Base-by-base conservation (phyloP, 805 yeast species). In the Candida koratica region DNA sequence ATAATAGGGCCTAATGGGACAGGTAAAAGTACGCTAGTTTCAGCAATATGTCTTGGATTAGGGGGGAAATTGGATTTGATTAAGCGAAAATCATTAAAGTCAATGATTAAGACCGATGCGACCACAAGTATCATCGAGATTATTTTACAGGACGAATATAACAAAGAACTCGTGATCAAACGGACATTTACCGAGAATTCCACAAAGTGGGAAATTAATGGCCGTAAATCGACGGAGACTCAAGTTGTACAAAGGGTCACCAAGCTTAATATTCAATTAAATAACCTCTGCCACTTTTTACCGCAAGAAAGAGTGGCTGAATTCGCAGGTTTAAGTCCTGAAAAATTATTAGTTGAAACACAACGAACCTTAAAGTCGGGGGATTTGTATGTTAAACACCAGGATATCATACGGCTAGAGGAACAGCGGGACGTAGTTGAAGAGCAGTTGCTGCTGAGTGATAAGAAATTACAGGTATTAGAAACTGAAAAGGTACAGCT, bases 1-100 rank as follows among this genome's bases (percentile, higher is more conserved):
- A 84, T 93, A 39, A 82, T 93, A 36, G 98, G 97, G 0, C 97
- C 97, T 9, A 93, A 93, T 55, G 99, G 99, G 23, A 77, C 95
- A 0, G 98, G 98, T 5, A 93, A 93, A 52, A 81, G 93, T 25
- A 87, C 97, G 0, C 76, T 93, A 49, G 89, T 93, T 4, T 85
- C 96, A 42, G 97, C 96, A 0, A 76, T 90, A 1, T 90, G 95
- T 53, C 66, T 93, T 22, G 95, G 96, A 0, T 61, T 93, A 12
- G 90, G 82, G 1, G 97, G 97, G 1, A 77, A 74, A 50, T 72
- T 84, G 15, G 84, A 76, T 25, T 63, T 78, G 28, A 73, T 89
- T 40, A 94, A 93, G 4, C 61, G 84, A 73, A 65, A 82, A 67
- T 54, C 75, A 52, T 56, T 75, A 63, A 76, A 71, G 27, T 80